Evolutionary conservation across 495 filamentous ascomycete species (phyloP), one percentile per base, ranked within the genome.

Genomic region (Staphylotrichum longicolle): DNA sequence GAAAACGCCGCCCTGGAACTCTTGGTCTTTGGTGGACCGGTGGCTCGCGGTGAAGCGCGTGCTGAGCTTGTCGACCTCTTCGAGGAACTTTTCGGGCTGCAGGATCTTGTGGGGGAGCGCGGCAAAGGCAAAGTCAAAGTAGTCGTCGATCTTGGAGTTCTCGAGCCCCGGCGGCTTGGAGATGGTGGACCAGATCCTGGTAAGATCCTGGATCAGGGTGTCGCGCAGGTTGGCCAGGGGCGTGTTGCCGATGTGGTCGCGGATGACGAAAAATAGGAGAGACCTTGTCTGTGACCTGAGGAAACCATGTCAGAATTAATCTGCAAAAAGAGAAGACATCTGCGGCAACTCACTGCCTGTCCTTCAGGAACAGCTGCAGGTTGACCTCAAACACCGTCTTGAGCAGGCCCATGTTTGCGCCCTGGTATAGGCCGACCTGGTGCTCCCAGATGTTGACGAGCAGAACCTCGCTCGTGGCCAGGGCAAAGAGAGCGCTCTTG

Each of bases 341-440:
- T 11, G 6, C 10, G 8, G 39, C 5, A 34, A 56, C 85, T 63
- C 82, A 96, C 91, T 90, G 91, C 65, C 83, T 90, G 68, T 96
- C 91, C 77, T 96, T 98, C 51, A 97, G 73, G 71, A 98, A 98
- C 30, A 98, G 77, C 75, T 97, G 94, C 68, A 98, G 70, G 72
- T 98, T 98, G 69, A 98, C 94, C 77, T 98, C 94, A 69, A 98
- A 98, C 6, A 98, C 94, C 10, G 95, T 98, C 80, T 98, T 98
- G 61, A 98, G 74, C 63, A 98, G 72, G 3, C 94, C 94, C 94
- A 98, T 98, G 74, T 98, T 98, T 61, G 94, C 94, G 55, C 94
- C 94, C 76, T 98, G 94, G 70, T 98, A 98, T 69, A 98, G 75
- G 27, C 94, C 94, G 53, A 98, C 94, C 75, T 98, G 94, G 74